Conservation (phyloP, 805 yeast species). For the Grigorovia yakushimaensis region DNA sequence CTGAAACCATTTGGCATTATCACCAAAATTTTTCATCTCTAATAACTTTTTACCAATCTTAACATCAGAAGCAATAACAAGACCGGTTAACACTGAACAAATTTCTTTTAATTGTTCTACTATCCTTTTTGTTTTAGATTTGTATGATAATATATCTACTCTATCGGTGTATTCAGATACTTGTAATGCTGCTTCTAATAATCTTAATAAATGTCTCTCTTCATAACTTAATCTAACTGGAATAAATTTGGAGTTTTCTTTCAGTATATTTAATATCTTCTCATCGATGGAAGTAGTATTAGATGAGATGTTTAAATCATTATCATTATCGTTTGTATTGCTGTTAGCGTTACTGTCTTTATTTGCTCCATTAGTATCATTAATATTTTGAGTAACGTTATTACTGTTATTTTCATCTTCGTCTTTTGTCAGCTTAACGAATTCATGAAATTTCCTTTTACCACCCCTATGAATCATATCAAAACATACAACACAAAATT, state of each 20-base stretch:
- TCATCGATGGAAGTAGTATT: conserved; percentile 12
- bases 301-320: not conserved
- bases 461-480: conserved; percentile 64
- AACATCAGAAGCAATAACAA: conserved; percentile 69
- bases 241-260: conserved; percentile 41
- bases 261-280: conserved; percentile 31
- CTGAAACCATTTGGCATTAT: conserved; percentile 67
- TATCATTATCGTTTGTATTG: conserved; percentile 7
- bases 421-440: conserved; percentile 17
- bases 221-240: conserved; percentile 61
- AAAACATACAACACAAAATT: conserved; percentile 61
- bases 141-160: conserved; percentile 59
- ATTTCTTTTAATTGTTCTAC: conserved; percentile 64
- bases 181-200: conserved; percentile 65
- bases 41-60: conserved; percentile 57
- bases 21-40: conserved; percentile 56
- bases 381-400: too few relatives aligned
- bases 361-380: too few relatives aligned
- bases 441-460: conserved; percentile 39
- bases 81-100: conserved; percentile 69
- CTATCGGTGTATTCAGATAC: conserved; percentile 75
- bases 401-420: conserved; percentile 10
- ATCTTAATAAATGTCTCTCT: conserved; percentile 57
- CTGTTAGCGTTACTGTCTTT: too few relatives aligned
- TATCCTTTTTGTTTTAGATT: conserved; percentile 61